These are phyloP conservation scores for Pleurotus platypus DNA, from an alignment of 768 basidiomycete genomes.

Conservation along the genomic window DNA sequence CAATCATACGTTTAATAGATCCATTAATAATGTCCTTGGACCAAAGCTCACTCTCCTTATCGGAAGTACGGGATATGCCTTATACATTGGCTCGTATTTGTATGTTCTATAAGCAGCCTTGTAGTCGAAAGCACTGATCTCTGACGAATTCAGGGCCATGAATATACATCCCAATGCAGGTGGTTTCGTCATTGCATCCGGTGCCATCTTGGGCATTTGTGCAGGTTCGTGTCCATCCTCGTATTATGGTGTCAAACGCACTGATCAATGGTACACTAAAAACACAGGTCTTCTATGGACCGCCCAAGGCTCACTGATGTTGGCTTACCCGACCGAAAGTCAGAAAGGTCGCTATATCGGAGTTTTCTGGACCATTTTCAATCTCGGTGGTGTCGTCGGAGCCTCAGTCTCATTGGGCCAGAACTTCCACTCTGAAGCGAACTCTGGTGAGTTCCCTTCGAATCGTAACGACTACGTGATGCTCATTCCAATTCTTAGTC, in stretches of 20 bases:
- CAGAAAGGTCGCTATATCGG: slow-evolving; percentile 77
- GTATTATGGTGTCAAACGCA: slow-evolving; percentile 50
- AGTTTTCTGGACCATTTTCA: slow-evolving; percentile 84
- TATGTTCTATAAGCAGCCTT: slow-evolving; percentile 25
- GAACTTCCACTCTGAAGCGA: slow-evolving; percentile 21
- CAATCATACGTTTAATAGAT: slow-evolving; percentile 34
- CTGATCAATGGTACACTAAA: slow-evolving; percentile 39
- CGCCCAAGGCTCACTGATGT: slow-evolving; percentile 80
- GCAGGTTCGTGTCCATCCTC: slow-evolving; percentile 28
- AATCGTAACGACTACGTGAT: background rate
- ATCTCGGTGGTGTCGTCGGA: slow-evolving; percentile 76
- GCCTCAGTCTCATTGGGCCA: slow-evolving; percentile 69
- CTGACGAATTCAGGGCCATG: slow-evolving; percentile 41
- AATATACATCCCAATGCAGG: slow-evolving; percentile 65
- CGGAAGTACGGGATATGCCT: slow-evolving; percentile 70
- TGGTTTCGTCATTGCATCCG: slow-evolving; percentile 65
- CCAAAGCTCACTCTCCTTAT: slow-evolving; percentile 66
- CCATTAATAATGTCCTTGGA: slow-evolving; percentile 78
- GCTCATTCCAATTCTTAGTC: slow-evolving; percentile 34
- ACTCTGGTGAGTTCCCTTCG: slow-evolving; percentile 11
- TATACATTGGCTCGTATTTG: slow-evolving; percentile 75
- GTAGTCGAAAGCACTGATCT: no score
- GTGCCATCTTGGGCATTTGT: slow-evolving; percentile 72
- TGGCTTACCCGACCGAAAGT: slow-evolving; percentile 75
- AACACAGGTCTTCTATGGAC: slow-evolving; percentile 62